Conservation (phyloP, 1,284 basidiomycete species). For the Pascua guehoae region DNA sequence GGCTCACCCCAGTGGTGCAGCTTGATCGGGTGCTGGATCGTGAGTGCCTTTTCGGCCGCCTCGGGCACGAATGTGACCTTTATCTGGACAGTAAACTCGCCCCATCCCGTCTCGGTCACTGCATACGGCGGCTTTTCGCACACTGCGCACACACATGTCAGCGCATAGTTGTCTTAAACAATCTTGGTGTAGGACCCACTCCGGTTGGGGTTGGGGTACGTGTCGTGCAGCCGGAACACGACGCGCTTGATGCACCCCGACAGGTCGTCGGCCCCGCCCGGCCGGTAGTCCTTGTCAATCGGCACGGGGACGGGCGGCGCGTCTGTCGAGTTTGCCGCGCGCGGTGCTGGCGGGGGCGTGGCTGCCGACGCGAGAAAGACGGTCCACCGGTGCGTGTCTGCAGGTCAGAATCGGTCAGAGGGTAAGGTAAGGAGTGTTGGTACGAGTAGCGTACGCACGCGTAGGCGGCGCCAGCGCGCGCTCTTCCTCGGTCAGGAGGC, state of each 20-base stretch:
- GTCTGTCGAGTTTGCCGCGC: slow-evolving; percentile 30
- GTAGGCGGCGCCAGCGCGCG: slow-evolving; percentile 33
- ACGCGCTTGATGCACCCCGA: slow-evolving; percentile 89
- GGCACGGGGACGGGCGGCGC: slow-evolving; percentile 23
- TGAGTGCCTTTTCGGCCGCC: slow-evolving; percentile 84
- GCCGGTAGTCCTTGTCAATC: slow-evolving; percentile 41
- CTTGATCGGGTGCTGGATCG: slow-evolving; percentile 87
- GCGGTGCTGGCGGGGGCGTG: slow-evolving; percentile 43
- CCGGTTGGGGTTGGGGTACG: slow-evolving; percentile 84
- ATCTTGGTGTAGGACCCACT: slow-evolving; percentile 60
- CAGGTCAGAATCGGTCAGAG: slow-evolving; percentile 51
- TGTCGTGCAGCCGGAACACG: slow-evolving; percentile 96
- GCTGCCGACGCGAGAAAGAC: slow-evolving; percentile 74
- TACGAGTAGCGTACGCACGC: slow-evolving; percentile 30
- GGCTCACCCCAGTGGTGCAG: slow-evolving; percentile 82
- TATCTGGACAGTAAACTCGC: slow-evolving; percentile 96
- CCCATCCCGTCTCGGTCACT: slow-evolving; percentile 97
- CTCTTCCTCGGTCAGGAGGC: slow-evolving; percentile 73
- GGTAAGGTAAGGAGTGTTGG: background rate
- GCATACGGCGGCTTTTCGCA: slow-evolving; percentile 91
- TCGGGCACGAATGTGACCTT: slow-evolving; percentile 89
- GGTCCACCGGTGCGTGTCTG: slow-evolving; percentile 95
- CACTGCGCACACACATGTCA: too few species aligned
- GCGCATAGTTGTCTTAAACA: background rate
- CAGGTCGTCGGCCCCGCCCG: slow-evolving; percentile 80